Percentiles rank a stretch among this genome's conserved stretches.
Evolutionary conservation across 2,329 filamentous ascomycete species (phyloP).

Genomic region (Corniculantispora saksenae): DNA sequence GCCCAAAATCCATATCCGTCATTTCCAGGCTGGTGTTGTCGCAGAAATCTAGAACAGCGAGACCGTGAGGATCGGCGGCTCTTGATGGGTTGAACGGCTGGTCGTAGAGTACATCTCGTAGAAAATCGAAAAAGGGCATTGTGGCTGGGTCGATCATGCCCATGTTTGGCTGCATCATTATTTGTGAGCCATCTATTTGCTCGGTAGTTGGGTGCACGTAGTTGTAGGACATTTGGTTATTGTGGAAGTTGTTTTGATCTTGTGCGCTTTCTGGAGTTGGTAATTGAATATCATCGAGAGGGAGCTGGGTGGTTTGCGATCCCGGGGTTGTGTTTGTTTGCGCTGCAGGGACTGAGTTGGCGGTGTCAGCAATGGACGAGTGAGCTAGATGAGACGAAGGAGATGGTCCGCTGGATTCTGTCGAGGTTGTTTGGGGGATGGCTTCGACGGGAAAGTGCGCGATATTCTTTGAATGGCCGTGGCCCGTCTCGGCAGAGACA

Average conservation of each 20-base stretch:
- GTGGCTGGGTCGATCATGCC: slow-evolving; percentile 33
- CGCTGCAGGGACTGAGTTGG: slow-evolving; percentile 20
- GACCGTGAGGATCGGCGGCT: slow-evolving; percentile 41
- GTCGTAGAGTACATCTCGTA: slow-evolving; percentile 54
- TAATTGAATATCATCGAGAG: slow-evolving; percentile 36
- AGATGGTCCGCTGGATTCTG: slow-evolving; percentile 10
- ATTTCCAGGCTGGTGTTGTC: slow-evolving; percentile 51
- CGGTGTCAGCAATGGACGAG: slow-evolving; percentile 17
- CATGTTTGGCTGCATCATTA: slow-evolving; percentile 22
- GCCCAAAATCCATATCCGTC: slow-evolving; percentile 53
- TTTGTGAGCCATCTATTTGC: slow-evolving; percentile 13
- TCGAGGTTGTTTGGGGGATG: neutral
- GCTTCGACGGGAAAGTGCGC: slow-evolving; percentile 43
- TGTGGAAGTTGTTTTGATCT: slow-evolving; percentile 17
- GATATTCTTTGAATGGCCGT: slow-evolving; percentile 45
- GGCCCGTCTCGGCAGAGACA: slow-evolving; percentile 39
- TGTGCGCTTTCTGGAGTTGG: slow-evolving; percentile 35
- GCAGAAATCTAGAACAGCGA: slow-evolving; percentile 52
- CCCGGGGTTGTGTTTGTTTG: slow-evolving; percentile 30
- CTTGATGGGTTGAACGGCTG: slow-evolving; percentile 40
- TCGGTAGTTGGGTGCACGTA: slow-evolving; percentile 3
- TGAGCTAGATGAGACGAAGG: slow-evolving; percentile 16
- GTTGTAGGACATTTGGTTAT: slow-evolving; percentile 17
- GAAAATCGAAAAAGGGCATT: slow-evolving; percentile 51
- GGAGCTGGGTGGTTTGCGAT: slow-evolving; percentile 29